A percentile compares a stretch with the other conserved stretches of the same genome.
These are phyloP conservation scores for Malassezia restricta DNA, from an alignment of 1,284 basidiomycete genomes.

Conservation along the genomic window DNA sequence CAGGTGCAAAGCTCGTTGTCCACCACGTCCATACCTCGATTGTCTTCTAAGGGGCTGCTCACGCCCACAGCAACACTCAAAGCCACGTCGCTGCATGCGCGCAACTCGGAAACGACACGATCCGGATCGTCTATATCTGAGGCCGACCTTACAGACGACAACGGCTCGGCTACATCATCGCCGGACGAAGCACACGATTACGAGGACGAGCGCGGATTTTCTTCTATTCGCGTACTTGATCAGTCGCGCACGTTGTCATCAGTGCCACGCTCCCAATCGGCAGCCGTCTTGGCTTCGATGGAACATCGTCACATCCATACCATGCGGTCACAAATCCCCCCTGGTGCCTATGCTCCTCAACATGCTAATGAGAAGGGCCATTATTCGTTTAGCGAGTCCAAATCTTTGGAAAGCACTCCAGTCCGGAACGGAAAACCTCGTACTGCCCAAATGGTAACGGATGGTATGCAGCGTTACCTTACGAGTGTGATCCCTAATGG, in stretches of 20 bases:
- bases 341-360: neutral
- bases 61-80: constrained; percentile 15
- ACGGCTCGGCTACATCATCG: constrained; percentile 38
- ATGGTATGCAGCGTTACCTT: constrained; percentile 32
- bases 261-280: constrained; percentile 12
- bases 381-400: neutral
- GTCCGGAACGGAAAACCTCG: constrained; percentile 8
- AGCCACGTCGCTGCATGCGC: constrained; percentile 15
- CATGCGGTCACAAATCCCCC: neutral
- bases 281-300: constrained; percentile 13
- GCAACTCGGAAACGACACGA: constrained; percentile 8
- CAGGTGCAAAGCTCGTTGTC: neutral
- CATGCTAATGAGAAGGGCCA: neutral
- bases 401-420: constrained; percentile 3
- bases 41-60: constrained; percentile 3
- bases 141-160: constrained; percentile 43
- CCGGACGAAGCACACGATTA: constrained; percentile 35
- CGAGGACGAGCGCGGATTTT: constrained; percentile 22
- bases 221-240: constrained; percentile 22
- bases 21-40: neutral
- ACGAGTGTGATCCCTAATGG: constrained; percentile 29
- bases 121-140: constrained; percentile 29
- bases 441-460: constrained; percentile 2
- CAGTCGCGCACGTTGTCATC: constrained; percentile 18
- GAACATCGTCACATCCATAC: constrained; percentile 11